Evolutionary conservation across 148 eudicot species (phyloP).

Genomic region (Polygonum aviculare): DNA sequence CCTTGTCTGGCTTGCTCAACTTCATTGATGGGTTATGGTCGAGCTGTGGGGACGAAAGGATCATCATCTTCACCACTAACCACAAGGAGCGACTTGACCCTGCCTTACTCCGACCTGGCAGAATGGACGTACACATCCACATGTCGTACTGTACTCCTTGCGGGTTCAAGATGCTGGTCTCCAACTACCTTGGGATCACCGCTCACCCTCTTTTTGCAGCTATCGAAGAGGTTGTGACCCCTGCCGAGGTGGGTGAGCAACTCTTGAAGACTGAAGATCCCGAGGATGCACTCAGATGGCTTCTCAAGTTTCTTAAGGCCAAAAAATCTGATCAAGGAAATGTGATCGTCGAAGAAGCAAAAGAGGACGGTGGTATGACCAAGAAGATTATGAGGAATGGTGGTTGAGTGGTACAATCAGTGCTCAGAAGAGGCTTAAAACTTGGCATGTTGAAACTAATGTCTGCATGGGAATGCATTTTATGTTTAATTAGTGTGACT

Average conservation of each 20-base stretch:
- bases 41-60: conserved; percentile 41
- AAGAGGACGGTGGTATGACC: no score
- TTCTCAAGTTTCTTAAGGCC: conserved; percentile 19
- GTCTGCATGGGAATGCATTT: no score
- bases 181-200: conserved; percentile 28
- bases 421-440: no score
- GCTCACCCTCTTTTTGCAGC: conserved; percentile 19
- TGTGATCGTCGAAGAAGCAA: no score
- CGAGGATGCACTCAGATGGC: conserved; percentile 15
- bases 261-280: conserved; percentile 26
- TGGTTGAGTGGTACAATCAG: no score
- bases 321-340: conserved; percentile 11
- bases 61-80: conserved; percentile 32
- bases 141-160: conserved; percentile 38
- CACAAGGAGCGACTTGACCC: conserved; percentile 28
- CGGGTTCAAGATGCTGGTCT: conserved; percentile 28
- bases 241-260: conserved; percentile 42
- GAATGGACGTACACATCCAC: conserved; percentile 58
- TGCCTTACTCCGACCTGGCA: conserved; percentile 47
- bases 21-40: conserved; percentile 45
- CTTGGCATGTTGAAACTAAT: no score
- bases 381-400: no score
- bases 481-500: no score
- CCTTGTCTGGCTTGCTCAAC: conserved; percentile 25
- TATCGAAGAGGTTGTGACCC: conserved; percentile 27